phyloP scores from a whole-genome alignment of 345 rosid genomes.

The Aurinia saxatilis region DNA sequence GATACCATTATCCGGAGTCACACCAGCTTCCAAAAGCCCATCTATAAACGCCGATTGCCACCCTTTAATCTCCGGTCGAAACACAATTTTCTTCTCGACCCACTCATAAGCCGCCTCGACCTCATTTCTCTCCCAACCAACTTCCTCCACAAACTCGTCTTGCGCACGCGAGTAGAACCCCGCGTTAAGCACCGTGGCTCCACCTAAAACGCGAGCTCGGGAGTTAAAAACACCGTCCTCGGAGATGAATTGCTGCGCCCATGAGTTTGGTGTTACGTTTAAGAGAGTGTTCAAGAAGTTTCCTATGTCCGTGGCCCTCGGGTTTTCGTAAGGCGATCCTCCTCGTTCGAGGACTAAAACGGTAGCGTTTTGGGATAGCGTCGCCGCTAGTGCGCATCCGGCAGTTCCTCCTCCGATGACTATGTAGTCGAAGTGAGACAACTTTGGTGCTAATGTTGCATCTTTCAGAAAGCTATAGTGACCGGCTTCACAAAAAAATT shows the following conservation, averaged over 20 bases:
- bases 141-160: conserved; percentile 26
- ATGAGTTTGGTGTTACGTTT: conserved; percentile 35
- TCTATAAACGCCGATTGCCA: conserved; percentile 73
- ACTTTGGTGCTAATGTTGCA: conserved; percentile 44
- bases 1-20: conserved; percentile 57
- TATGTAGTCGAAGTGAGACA: conserved; percentile 51
- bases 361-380: conserved; percentile 42
- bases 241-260: conserved; percentile 58
- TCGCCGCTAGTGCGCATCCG: conserved; percentile 72
- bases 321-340: conserved; percentile 51
- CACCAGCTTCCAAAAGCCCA: conserved; percentile 58
- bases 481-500: not conserved
- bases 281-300: conserved; percentile 33
- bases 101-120: conserved; percentile 54
- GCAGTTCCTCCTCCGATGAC: conserved; percentile 77
- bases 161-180: conserved; percentile 65
- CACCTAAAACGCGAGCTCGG: conserved; percentile 69
- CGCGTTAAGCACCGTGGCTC: conserved; percentile 63
- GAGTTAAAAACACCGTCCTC: conserved; percentile 66
- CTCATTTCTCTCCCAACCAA: conserved; percentile 35
- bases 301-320: conserved; percentile 28
- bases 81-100: conserved; percentile 64
- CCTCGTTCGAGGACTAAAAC: conserved; percentile 74
- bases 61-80: conserved; percentile 33
- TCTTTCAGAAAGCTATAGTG: conserved; percentile 34